Percentiles rank a stretch among this genome's conserved stretches.
Evolutionary conservation across 2,329 filamentous ascomycete species (phyloP).

Genomic region (Penicillium oxalicum): DNA sequence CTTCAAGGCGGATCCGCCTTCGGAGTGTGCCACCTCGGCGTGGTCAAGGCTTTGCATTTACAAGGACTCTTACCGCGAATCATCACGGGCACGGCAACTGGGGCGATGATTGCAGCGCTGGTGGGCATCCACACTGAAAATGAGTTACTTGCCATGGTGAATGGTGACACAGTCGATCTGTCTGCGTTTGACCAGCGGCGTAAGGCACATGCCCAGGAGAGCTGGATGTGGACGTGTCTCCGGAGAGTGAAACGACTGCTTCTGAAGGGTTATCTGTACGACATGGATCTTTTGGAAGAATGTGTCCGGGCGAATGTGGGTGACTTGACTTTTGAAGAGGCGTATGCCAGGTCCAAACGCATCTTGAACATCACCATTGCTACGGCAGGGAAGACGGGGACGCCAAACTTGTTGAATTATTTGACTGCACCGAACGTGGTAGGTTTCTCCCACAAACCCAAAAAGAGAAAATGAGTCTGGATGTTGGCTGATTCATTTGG

Average conservation of each 20-base stretch:
- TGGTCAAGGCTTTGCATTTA: conserved; percentile 79
- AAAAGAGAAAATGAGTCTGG: no score
- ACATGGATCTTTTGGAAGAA: conserved; percentile 73
- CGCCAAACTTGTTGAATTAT: conserved; percentile 84
- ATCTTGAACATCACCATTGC: conserved; percentile 89
- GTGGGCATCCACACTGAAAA: conserved; percentile 83
- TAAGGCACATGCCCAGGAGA: conserved; percentile 22
- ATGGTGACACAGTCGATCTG: conserved; percentile 74
- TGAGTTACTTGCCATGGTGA: conserved; percentile 70
- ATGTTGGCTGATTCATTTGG: neutral
- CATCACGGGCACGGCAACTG: conserved; percentile 84
- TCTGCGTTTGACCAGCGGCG: conserved; percentile 61
- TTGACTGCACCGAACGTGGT: conserved; percentile 89
- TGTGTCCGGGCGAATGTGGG: conserved; percentile 81
- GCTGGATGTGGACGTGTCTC: conserved; percentile 53
- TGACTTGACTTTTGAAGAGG: conserved; percentile 88
- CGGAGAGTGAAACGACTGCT: conserved; percentile 65
- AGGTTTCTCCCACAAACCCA: conserved; percentile 35
- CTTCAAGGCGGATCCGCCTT: conserved; percentile 89
- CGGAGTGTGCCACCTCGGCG: conserved; percentile 81
- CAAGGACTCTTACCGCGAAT: conserved; percentile 78
- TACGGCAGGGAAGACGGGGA: conserved; percentile 64
- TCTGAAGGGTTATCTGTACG: conserved; percentile 74
- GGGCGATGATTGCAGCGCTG: conserved; percentile 80
- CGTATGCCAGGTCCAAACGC: conserved; percentile 75